Evolutionary conservation across 179 eudicot species (phyloP), one percentile per base, ranked within the genome.

Genomic region (Dionaea muscipula): DNA sequence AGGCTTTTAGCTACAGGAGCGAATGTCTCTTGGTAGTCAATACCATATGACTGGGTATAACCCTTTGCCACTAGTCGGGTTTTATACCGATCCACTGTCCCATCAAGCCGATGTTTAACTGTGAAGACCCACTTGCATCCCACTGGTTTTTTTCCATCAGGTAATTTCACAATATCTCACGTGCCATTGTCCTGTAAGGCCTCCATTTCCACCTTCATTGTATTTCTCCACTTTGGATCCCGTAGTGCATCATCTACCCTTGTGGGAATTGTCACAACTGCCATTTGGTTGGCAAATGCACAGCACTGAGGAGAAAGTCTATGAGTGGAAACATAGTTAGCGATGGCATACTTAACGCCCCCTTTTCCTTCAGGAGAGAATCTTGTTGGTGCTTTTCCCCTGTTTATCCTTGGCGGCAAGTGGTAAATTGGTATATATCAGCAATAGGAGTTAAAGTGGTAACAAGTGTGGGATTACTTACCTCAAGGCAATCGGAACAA

Each of bases 91-190:
- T 55, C 59, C 7, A 18, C 20, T 1, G 6, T 4, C 7, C 24
- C 21, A 28, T 53, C 13, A 16, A 7, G 13, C 12, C 28, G 12
- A 13, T 53, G 17, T 4, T 53, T 53, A 23, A 53, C 19, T 2
- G 38, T 26, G 26, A 53, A 53, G 10, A 53, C 15, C 59, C 59
- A 55, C 7, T 21, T 37, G 31, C 47, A 38, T 6, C 44, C 59
- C 18, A 55, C 28, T 17, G 47, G 14, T 12, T 55, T 21, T 21
- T 38, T 55, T 13, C 59, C 47, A 0, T 11, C 10, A 0, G 59
- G 59, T 21, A 21, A n/a, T 9, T 9, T 0, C 12, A 39, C 28
- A 37, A 55, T 7, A 4, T 19, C 24, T 22, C 23, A 19, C 2
- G 51, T 47, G 1, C 0, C 24, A 6, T 47, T 47, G 3, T 47